Base-by-base conservation (phyloP, 768 basidiomycete species). In the Cystofilobasidium capitatum region DNA sequence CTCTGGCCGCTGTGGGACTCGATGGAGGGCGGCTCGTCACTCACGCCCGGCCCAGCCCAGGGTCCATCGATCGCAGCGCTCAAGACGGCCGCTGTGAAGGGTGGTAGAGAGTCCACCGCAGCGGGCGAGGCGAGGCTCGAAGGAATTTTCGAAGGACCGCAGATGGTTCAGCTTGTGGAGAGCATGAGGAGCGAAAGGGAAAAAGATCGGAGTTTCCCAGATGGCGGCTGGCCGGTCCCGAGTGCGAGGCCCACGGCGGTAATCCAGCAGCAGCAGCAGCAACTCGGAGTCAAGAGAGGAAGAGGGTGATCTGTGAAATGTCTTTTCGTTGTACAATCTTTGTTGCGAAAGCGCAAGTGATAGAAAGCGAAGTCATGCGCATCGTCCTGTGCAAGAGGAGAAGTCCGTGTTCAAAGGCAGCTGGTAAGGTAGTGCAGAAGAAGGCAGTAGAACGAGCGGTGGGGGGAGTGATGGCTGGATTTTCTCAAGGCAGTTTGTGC, bases 1-100 rank as follows among this genome's bases (percentile, higher is more conserved):
- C 77, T 96, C 39, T 98, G 97, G 77, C 83, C 88, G 6, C 82
- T 92, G 0, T 97, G 93, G 91, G 88, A 88, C 44, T 80, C 83
- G 12, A 91, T 90, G 77, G 85, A 84, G 65, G 87, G 89, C 69
- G 79, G 78, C 5, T 73, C 80, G 13, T 77, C 59, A 4, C 40
- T 37, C 17, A 17, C 49, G 7, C 20, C 59, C 1, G 26, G 40
- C 6, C 59, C 59, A 16, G 29, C 59, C 5, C 44, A 40, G 12
- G 37, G 39, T 29, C 39, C 59, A 3, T 6, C 37, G 31, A 6
- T 26, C 8, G 24, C 20, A 8, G 24, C 59, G 5, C 37, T 42
- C 14, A 61, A 40, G 10, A 59, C 17, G 20, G 20, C 57, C 3
- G 35, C 24, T 10, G 37, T 22, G 16, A 2, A n/a, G 36, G 58